These are phyloP conservation scores for Sutorius eximius DNA, from an alignment of 1,284 basidiomycete species.

Conservation along the genomic window DNA sequence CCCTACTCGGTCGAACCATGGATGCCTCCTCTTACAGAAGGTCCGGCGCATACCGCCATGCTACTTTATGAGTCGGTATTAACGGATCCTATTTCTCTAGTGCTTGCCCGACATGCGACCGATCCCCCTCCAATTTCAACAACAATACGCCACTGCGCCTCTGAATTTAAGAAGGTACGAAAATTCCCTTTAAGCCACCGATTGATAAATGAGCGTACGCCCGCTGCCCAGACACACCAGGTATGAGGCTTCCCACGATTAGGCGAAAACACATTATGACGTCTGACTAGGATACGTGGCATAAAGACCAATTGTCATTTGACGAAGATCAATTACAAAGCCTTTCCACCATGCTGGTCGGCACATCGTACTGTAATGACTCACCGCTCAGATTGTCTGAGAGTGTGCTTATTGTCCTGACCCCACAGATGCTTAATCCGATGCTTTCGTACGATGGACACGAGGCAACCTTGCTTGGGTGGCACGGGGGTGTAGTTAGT, in stretches of 20 bases:
- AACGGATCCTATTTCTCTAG: slow-evolving; percentile 40
- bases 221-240: slow-evolving; percentile 61
- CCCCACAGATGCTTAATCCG: slow-evolving; percentile 26
- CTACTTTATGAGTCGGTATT: not conserved
- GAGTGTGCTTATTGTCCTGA: slow-evolving; percentile 11
- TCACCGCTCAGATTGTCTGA: not conserved
- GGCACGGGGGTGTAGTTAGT: not conserved
- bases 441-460: slow-evolving; percentile 3
- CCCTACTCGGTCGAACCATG: slow-evolving; percentile 78
- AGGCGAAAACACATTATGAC: slow-evolving; percentile 4
- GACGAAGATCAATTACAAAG: slow-evolving; percentile 87
- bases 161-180: slow-evolving; percentile 82
- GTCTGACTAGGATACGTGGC: slow-evolving; percentile 77
- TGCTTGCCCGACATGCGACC: slow-evolving; percentile 78
- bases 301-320: slow-evolving; percentile 88
- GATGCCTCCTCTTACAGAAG: slow-evolving; percentile 77
- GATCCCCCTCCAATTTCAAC: slow-evolving; percentile 92
- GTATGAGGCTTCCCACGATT: slow-evolving; percentile 39
- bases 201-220: slow-evolving; percentile 17
- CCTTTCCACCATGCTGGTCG: slow-evolving; percentile 86
- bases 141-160: slow-evolving; percentile 86
- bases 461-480: not conserved
- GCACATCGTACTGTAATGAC: slow-evolving; percentile 84
- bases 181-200: slow-evolving; percentile 8
- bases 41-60: slow-evolving; percentile 37